A percentile compares a stretch with the other conserved stretches of the same genome.
These are phyloP conservation scores for Coemansia biformis DNA, from an alignment of 192 early-diverging fungal genomes.

Conservation along the genomic window DNA sequence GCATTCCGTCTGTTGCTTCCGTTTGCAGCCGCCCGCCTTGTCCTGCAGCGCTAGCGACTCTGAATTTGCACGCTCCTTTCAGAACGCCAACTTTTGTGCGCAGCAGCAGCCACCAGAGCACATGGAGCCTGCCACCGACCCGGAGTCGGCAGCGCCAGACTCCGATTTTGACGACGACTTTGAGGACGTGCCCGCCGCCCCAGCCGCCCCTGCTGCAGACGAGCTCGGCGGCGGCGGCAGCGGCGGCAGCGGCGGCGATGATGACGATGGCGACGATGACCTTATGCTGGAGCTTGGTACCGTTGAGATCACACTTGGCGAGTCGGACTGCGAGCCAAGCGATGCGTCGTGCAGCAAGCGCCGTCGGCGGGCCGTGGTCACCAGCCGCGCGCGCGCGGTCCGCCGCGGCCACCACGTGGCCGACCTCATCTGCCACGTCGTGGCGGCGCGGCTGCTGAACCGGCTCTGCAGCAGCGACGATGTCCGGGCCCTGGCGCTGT, in stretches of 20 bases:
- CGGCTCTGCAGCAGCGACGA: conserved; percentile 6
- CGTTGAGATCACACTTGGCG: conserved; percentile 36
- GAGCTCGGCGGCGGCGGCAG: not conserved
- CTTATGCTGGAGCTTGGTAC: conserved; percentile 40
- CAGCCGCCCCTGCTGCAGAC: not conserved
- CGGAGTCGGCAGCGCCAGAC: no score
- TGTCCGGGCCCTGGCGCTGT: conserved; percentile 14
- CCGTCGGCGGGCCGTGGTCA: conserved; percentile 18
- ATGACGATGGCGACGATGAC: conserved; percentile 14
- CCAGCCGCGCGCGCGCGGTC: conserved; percentile 20
- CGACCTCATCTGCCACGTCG: conserved; percentile 21
- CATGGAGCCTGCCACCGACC: no score
- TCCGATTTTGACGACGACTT: no score
- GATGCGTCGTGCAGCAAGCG: not conserved
- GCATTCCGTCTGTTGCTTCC: no score
- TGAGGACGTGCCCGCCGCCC: conserved; percentile 4
- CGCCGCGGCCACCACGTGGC: conserved; percentile 39
- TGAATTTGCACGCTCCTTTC: no score
- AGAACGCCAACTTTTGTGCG: no score
- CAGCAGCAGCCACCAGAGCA: no score
- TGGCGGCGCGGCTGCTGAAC: conserved; percentile 15
- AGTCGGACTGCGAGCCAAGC: not conserved
- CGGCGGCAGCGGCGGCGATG: conserved; percentile 1
- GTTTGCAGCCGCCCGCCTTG: no score
- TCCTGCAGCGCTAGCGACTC: no score